Evolutionary conservation across 768 basidiomycete species (phyloP).

Genomic region (Saitozyma sp.): DNA sequence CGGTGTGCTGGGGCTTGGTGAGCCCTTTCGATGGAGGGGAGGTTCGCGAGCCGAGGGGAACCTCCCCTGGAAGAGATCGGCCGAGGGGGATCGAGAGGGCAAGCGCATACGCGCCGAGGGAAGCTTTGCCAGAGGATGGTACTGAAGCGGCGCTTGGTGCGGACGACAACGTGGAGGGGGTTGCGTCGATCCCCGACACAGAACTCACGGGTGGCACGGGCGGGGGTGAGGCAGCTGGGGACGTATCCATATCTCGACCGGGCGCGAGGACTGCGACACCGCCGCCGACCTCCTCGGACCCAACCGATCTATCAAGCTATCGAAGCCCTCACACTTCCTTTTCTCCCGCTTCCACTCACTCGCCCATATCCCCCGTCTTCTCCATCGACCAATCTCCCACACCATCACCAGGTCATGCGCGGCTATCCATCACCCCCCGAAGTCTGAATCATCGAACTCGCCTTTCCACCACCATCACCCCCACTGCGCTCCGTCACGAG

Average conservation of each 20-base stretch:
- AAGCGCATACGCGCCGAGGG: constrained; percentile 6
- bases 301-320: neutral
- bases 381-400: constrained; percentile 7
- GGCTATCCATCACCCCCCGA: constrained; percentile 8
- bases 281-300: neutral
- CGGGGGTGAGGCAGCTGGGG: neutral
- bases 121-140: constrained; percentile 1
- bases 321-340: neutral
- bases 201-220: neutral
- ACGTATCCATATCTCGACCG: too few species aligned
- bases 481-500: constrained; percentile 7
- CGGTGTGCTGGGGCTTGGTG: neutral
- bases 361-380: neutral
- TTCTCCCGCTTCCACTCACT: neutral
- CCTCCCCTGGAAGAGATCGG: constrained; percentile 24
- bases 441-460: neutral
- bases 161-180: neutral
- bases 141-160: constrained; percentile 1
- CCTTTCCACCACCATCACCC: constrained; percentile 7
- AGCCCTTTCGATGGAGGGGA: constrained; percentile 45
- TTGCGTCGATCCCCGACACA: neutral
- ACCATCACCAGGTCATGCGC: neutral
- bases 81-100: neutral
- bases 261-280: too few species aligned
- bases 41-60: constrained; percentile 38